Conservation (phyloP, 2,329 filamentous ascomycete species). For the Fragosphaeria purpurea region DNA sequence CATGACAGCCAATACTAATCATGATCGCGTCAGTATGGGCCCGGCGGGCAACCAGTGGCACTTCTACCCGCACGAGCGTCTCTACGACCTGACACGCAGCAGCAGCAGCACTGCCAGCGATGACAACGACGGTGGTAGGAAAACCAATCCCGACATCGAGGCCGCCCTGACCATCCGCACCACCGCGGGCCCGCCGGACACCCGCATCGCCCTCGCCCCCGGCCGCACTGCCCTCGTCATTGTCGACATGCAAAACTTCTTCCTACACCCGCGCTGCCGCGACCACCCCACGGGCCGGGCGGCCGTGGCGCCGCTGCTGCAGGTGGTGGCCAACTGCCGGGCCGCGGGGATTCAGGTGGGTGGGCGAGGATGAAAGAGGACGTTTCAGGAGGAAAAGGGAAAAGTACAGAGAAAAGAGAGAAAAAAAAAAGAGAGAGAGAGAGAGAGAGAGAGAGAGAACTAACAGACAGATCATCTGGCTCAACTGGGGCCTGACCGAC, state of each 20-base stretch:
- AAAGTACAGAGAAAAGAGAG: not conserved
- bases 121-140: not conserved
- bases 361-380: not conserved
- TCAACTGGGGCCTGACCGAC: conserved; percentile 49
- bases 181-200: conserved; percentile 32
- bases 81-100: conserved; percentile 20
- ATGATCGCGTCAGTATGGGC: conserved; percentile 17
- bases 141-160: conserved; percentile 11
- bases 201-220: conserved; percentile 43
- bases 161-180: conserved; percentile 27
- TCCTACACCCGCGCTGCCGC: conserved; percentile 33
- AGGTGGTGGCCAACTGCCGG: conserved; percentile 35
- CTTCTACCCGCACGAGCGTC: conserved; percentile 17
- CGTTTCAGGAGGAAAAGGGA: not conserved
- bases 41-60: conserved; percentile 21
- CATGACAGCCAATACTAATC: no score
- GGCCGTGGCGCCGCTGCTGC: conserved; percentile 29
- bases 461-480: conserved; percentile 20
- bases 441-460: not conserved
- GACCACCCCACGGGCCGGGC: conserved; percentile 30
- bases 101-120: not conserved
- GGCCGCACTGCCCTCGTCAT: conserved; percentile 23
- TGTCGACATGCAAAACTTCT: conserved; percentile 47
- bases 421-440: not conserved
- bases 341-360: conserved; percentile 35